Conservation (phyloP, 2,329 filamentous ascomycete genomes). For the Cladosporium austrohemisphaericum region DNA sequence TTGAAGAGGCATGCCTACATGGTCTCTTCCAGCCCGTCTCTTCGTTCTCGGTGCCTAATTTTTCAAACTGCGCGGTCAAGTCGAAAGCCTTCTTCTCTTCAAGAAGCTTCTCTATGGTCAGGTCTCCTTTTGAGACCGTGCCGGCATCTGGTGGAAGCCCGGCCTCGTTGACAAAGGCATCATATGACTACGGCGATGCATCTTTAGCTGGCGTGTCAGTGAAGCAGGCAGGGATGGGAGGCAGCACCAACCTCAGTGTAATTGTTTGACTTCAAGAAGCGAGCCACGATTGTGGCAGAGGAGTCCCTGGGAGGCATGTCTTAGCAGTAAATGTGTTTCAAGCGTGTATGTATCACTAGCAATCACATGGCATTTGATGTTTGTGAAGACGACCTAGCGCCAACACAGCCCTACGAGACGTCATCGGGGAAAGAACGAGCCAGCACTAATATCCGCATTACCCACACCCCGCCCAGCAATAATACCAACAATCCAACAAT, state of each 20-base stretch:
- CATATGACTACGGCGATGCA: slow-evolving; percentile 46
- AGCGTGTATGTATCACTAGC: not conserved
- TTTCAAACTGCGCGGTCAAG: slow-evolving; percentile 53
- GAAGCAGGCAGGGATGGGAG: not conserved
- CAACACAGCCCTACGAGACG: not conserved
- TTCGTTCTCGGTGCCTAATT: slow-evolving; percentile 45
- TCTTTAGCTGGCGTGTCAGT: slow-evolving; percentile 1
- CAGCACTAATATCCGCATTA: no score
- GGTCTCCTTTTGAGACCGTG: slow-evolving; percentile 37
- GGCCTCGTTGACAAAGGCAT: slow-evolving; percentile 56
- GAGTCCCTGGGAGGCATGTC: slow-evolving; percentile 34
- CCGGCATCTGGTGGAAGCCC: slow-evolving; percentile 51
- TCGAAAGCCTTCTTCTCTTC: slow-evolving; percentile 60
- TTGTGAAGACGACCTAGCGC: slow-evolving; percentile 1
- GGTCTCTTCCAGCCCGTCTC: slow-evolving; percentile 44
- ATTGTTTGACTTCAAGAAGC: slow-evolving; percentile 36
- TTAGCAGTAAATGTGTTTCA: not conserved
- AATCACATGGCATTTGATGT: slow-evolving; percentile 3
- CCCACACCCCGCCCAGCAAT: slow-evolving; percentile 1
- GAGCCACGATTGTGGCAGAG: slow-evolving; percentile 34
- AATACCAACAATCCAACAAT: slow-evolving; percentile 11
- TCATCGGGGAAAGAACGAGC: slow-evolving; percentile 1
- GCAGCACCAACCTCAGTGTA: slow-evolving; percentile 31
- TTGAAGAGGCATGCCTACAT: slow-evolving; percentile 34
- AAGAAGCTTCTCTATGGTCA: slow-evolving; percentile 58